Base-by-base conservation (phyloP, 345 rosid species). In the Hypericum androsaemum region DNA sequence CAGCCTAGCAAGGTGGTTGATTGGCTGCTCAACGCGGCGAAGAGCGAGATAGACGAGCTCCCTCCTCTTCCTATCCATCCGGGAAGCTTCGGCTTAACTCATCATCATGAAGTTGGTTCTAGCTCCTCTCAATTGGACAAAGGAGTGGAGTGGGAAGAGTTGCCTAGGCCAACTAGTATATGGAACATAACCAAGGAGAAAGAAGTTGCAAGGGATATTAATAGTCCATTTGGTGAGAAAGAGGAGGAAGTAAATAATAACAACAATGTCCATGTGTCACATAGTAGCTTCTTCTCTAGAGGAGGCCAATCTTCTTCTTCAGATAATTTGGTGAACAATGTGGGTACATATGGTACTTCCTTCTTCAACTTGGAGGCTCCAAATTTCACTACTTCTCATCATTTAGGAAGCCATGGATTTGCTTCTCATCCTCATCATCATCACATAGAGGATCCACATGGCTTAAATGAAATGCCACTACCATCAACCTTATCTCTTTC, bases 1-100 rank as follows among this genome's bases (percentile, higher is more conserved):
- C 95, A 85, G 54, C 95, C 95, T 13, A 82, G 89, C 63, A 85
- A 85, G 69, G 95, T 71, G 41, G 76, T 85, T 37, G 95, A 85
- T 57, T 85, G 95, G 95, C 59, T 85, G 65, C 83, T 85, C 10
- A 66, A 82, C 53, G 85, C 50, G 10, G 89, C 89, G 7, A 85
- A 80, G 63, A 59, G 73, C 5, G 95, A 85, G 61, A 85, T 85
- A 49, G 89, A 85, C 47, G 81, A 76, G 59, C 89, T 85, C 51
- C 95, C 95, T 58, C 95, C 95, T 3, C 85, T 85, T 17, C 85
- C 83, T 1, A 15, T 74, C 6, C 52, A 65, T 1, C 84, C 78
- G 2, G 76, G 63, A 15, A 64, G 22, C 28, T 70, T 80, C 43
- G 38, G 61, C 60, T 49, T 80, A 12, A 70, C 32, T 22, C 32